Evolutionary conservation across 1,284 basidiomycete species (phyloP).

Genomic region (Ceratobasidium sp.): DNA sequence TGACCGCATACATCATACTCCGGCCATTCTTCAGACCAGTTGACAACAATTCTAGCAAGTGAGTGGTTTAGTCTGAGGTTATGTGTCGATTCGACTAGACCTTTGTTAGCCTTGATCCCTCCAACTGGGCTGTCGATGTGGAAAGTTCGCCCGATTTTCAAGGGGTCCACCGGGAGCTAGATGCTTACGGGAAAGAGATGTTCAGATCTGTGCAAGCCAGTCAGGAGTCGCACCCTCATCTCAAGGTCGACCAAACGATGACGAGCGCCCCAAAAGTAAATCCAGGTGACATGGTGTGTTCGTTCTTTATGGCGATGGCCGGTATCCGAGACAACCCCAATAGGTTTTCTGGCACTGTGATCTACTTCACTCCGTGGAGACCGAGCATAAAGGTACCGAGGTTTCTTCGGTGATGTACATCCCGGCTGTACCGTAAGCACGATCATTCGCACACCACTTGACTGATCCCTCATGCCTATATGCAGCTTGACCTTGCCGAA

Average conservation of each 20-base stretch:
- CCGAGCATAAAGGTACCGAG: slow-evolving; percentile 71
- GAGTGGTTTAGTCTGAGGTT: not conserved
- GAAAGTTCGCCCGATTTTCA: slow-evolving; percentile 43
- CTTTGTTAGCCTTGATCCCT: slow-evolving; percentile 59
- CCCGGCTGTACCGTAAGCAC: slow-evolving; percentile 70
- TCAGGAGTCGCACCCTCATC: slow-evolving; percentile 70
- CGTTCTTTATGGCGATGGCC: not conserved
- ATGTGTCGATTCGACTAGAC: not conserved
- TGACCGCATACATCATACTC: slow-evolving; percentile 84
- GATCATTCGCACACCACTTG: not conserved
- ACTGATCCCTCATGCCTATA: slow-evolving; percentile 1
- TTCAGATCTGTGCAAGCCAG: slow-evolving; percentile 58
- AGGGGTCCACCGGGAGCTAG: slow-evolving; percentile 38
- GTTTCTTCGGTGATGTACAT: slow-evolving; percentile 90
- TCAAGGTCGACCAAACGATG: slow-evolving; percentile 78
- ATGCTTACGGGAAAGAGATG: slow-evolving; percentile 21
- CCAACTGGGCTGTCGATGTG: slow-evolving; percentile 79
- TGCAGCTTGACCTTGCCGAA: slow-evolving; percentile 68
- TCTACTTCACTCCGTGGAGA: slow-evolving; percentile 84
- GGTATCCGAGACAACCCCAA: slow-evolving; percentile 54
- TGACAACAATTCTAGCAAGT: slow-evolving; percentile 53
- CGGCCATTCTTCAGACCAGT: slow-evolving; percentile 83
- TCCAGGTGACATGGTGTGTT: slow-evolving; percentile 71
- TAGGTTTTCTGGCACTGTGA: slow-evolving; percentile 87
- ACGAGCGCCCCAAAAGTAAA: slow-evolving; percentile 73